These are phyloP conservation scores for Melocanna baccifera DNA, from an alignment of 176 grass and related monocot genomes.

Conservation along the genomic window DNA sequence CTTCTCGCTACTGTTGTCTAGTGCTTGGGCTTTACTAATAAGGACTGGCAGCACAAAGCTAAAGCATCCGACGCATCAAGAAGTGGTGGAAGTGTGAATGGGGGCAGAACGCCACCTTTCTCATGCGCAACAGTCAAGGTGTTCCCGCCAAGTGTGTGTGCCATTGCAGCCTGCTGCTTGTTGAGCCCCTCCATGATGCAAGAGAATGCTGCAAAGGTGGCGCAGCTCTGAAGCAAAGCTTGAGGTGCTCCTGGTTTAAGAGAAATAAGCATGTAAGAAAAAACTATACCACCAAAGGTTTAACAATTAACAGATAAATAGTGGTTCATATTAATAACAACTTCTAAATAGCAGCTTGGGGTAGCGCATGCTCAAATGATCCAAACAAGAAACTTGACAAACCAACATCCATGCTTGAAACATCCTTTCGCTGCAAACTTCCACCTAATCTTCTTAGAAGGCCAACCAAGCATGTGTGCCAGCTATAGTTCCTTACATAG, in stretches of 20 bases:
- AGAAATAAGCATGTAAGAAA: not conserved
- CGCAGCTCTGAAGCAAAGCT: conserved; percentile 68
- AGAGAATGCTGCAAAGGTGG: conserved; percentile 88
- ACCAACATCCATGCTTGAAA: not conserved
- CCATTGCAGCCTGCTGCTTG: conserved; percentile 81
- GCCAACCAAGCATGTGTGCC: not conserved
- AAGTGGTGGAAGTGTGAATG: conserved; percentile 70
- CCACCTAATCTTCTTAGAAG: not conserved
- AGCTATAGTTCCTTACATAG: not conserved
- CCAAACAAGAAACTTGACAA: not conserved
- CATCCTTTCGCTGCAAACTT: not conserved
- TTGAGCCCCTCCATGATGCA: conserved; percentile 94
- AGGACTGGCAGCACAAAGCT: conserved; percentile 60
- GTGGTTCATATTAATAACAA: not conserved
- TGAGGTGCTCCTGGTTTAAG: conserved; percentile 56
- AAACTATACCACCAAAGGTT: not conserved
- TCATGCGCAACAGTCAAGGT: not conserved
- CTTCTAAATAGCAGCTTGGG: not conserved
- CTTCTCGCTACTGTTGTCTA: conserved; percentile 10
- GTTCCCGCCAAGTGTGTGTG: conserved; percentile 2
- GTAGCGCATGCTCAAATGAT: not conserved
- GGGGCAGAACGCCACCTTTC: conserved; percentile 51
- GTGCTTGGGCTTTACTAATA: conserved; percentile 50
- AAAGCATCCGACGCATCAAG: conserved; percentile 59
- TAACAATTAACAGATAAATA: not conserved